phyloP scores from a whole-genome alignment of 2,329 filamentous ascomycete genomes.

The Alternaria hordeiaustralica region DNA sequence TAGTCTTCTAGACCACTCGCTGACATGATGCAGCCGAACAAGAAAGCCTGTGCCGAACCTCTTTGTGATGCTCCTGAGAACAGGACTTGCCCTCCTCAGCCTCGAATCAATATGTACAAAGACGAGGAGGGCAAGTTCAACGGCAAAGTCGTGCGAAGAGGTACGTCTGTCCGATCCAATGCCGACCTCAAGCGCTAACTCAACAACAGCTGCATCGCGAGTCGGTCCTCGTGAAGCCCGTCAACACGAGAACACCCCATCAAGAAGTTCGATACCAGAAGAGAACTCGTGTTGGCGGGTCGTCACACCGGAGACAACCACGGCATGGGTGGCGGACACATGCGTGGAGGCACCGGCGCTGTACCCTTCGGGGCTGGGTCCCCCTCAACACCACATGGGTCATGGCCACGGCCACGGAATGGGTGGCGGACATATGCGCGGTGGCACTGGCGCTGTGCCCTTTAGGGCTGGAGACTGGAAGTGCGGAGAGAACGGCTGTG shows the following conservation, averaged over 20 bases:
- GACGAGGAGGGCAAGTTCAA: neutral
- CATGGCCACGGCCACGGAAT: constrained; percentile 56
- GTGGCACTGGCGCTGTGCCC: constrained; percentile 86
- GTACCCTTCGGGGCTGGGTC: constrained; percentile 93
- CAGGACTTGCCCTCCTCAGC: neutral
- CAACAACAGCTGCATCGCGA: neutral
- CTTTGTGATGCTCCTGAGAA: neutral
- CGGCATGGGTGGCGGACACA: constrained; percentile 60
- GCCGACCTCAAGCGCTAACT: neutral
- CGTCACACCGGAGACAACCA: constrained; percentile 31
- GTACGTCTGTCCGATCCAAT: neutral
- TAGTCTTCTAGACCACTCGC: neutral
- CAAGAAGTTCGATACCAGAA: neutral
- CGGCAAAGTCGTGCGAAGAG: neutral
- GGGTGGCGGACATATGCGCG: constrained; percentile 63
- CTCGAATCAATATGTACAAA: neutral
- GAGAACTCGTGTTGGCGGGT: neutral
- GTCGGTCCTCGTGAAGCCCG: neutral
- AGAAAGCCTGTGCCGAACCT: neutral
- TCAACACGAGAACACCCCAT: neutral
- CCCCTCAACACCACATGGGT: constrained; percentile 72
- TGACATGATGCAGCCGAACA: neutral
- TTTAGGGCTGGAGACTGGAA: constrained; percentile 99
- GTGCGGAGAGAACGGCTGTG: constrained; percentile 95
- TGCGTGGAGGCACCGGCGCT: constrained; percentile 77